These are phyloP conservation scores for Leccinum longicurvipes DNA, from an alignment of 768 basidiomycete species.

Conservation along the genomic window DNA sequence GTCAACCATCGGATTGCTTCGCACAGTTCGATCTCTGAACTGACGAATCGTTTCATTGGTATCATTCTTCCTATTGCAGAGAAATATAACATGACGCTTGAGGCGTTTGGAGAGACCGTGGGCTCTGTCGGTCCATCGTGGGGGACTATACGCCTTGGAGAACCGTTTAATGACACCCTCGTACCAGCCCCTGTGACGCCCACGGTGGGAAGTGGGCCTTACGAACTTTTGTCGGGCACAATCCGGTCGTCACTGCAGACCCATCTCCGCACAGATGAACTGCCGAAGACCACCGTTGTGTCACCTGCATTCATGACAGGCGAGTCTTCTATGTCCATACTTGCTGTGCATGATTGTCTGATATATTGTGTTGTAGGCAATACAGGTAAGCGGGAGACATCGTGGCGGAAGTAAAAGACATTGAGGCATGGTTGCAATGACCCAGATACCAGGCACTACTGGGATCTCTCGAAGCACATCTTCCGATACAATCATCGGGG, in stretches of 20 bases:
- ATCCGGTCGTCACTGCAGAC: constrained; percentile 39
- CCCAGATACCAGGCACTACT: constrained; percentile 43
- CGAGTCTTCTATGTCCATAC: neutral
- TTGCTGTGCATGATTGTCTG: neutral
- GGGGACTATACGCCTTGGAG: constrained; percentile 37
- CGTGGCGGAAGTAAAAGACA: constrained; percentile 12
- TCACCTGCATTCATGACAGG: constrained; percentile 34
- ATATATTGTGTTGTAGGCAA: constrained; percentile 15
- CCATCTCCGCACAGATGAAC: constrained; percentile 25
- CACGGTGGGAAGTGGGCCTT: constrained; percentile 34
- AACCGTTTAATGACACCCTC: constrained; percentile 34
- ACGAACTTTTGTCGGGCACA: constrained; percentile 39
- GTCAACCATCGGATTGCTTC: constrained; percentile 35
- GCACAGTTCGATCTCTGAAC: constrained; percentile 21
- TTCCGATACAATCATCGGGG: constrained; percentile 41
- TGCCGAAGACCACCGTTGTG: constrained; percentile 29
- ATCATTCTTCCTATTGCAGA: constrained; percentile 15
- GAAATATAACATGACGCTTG: constrained; percentile 39
- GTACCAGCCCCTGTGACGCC: constrained; percentile 45
- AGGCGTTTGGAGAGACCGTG: constrained; percentile 38
- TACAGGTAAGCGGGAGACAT: constrained; percentile 17
- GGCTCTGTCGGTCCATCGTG: constrained; percentile 23
- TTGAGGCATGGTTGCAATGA: constrained; percentile 12
- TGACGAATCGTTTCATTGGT: constrained; percentile 12
- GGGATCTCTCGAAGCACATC: constrained; percentile 45